Evolutionary conservation across 2,329 filamentous ascomycete genomes (phyloP), one percentile per base, ranked within the genome.

Genomic region (Paecilomyces fulvus): DNA sequence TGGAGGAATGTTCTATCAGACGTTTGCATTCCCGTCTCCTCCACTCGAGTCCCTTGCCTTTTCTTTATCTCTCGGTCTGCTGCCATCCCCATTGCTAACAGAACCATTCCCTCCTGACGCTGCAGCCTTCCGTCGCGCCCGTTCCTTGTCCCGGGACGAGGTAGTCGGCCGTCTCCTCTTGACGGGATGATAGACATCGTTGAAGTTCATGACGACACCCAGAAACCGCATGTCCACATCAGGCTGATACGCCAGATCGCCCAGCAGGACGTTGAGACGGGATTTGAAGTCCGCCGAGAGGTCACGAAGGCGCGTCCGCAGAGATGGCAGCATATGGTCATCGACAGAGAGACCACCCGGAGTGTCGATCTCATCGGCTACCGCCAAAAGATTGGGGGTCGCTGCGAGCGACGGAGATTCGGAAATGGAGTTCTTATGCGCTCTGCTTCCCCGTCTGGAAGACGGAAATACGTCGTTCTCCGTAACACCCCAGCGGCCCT

Each of bases 131-230:
- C 64, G 60, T 54, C 56, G 63, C 46, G 63, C 60, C 52, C 61
- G 67, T 50, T 71, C 67, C 54, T 63, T 73, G 43, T 70, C 72
- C 17, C 66, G 69, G n/a, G 67, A 63, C 28, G 59, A 67, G 2
- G 63, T 57, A 21, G 61, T 62, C 48, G 68, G 65, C 37, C 70
- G 67, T 57, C 80, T 75, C 74, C 85, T 85, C 70, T 86, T 82
- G 65, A 86, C 83, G 12, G 90, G 89, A 73, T 89, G 83, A 73
- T 97, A 97, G 25, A 95, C 89, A 70, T 97, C 92, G 73, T 99
- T 99, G 74, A 97, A 99, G 75, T 97, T 99, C 90, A 99, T 97
- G 46, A 94, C 89, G 51, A 97, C 91, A 43, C 90, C 94, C 62
- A 99, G 76, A 78, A 97, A 97, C 55, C 92, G 82, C 85, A 99